A percentile compares a stretch with the other conserved stretches of the same genome.
Conservation (phyloP, 2,329 filamentous ascomycete species). For the Penicillium rolfsii region DNA sequence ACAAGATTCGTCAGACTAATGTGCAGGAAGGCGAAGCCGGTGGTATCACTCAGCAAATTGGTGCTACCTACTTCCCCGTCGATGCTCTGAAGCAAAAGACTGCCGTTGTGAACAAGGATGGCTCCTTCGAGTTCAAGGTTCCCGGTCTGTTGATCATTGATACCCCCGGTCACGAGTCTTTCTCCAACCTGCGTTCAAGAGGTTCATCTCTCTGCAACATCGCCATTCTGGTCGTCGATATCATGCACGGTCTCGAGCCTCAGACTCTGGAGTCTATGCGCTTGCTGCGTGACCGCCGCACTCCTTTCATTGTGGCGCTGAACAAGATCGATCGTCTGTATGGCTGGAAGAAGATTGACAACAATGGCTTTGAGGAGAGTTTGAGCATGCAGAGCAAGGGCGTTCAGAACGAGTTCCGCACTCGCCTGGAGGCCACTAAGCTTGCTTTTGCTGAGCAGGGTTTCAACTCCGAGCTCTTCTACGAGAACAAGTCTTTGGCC, state of each 20-base stretch:
- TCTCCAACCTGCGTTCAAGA: constrained; percentile 95
- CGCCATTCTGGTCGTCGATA: constrained; percentile 97
- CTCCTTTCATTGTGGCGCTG: constrained; percentile 95
- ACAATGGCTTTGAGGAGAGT: constrained; percentile 97
- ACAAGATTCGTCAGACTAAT: constrained; percentile 98
- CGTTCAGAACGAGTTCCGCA: constrained; percentile 91
- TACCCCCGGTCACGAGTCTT: constrained; percentile 99
- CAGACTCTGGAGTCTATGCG: constrained; percentile 98
- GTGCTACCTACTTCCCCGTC: constrained; percentile 97
- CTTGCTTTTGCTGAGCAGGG: constrained; percentile 93
- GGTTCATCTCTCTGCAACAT: constrained; percentile 99
- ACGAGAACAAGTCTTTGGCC: constrained; percentile 97
- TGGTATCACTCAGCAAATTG: constrained; percentile 99
- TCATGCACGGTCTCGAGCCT: constrained; percentile 98
- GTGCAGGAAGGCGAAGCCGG: constrained; percentile 98
- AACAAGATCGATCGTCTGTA: constrained; percentile 99
- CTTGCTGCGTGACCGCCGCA: constrained; percentile 87
- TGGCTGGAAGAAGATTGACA: constrained; percentile 97
- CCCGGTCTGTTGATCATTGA: constrained; percentile 96
- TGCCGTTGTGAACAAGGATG: constrained; percentile 86
- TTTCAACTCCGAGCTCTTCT: constrained; percentile 96
- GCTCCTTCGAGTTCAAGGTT: constrained; percentile 93
- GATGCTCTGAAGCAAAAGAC: constrained; percentile 93
- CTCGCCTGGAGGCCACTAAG: constrained; percentile 88
- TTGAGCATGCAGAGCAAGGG: constrained; percentile 87